Base-by-base conservation (phyloP, 1,139 yeast species). In the Taphrina confusa region DNA sequence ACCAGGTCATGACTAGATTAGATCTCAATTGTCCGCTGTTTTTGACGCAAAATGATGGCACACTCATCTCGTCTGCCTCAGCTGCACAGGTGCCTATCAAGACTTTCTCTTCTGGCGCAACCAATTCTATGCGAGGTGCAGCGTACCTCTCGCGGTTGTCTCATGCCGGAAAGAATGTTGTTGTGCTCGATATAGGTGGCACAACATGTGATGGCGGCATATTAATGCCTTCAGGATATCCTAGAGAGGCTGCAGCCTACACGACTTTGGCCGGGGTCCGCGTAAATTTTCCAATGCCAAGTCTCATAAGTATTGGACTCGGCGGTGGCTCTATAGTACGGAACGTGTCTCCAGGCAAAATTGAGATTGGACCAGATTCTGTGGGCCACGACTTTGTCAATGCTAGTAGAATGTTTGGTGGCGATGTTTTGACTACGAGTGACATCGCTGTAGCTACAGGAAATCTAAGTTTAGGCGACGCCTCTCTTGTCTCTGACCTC, bases 121-220 rank as follows among this genome's bases (percentile, higher is more conserved):
- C 79, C 6, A 76, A 76, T 64, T 76, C 79, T 3, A 76, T 76
- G 80, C 68, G 78, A 65, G 80, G 79, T 31, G 80, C 79, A 0
- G 73, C 78, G 0, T 74, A 75, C 60, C 65, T 75, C 18, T 23
- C 58, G n/a, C 23, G 40, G 11, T 63, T 64, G n/a, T 72, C 72
- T 20, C 61, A 64, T 16, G 70, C 67, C 12, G 76, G 73, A 3
- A 64, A 71, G 50, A 59, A 66, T 20, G 69, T 71, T 3, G 68
- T 75, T 52, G 78, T 76, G 14, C 73, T 75, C 42, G 79, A 76
- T 64, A 72, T 76, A 44, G 79, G 79, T 18, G 80, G 79, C 4
- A 76, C 80, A 11, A 76, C 79, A 2, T 68, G 78, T n/a, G 79
- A 76, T 64, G 77, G 76, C 20, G 79, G 80, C 2, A 64, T 76